Conservation (phyloP, 176 grass and related monocot species). For the Urochloa ruziziensis region DNA sequence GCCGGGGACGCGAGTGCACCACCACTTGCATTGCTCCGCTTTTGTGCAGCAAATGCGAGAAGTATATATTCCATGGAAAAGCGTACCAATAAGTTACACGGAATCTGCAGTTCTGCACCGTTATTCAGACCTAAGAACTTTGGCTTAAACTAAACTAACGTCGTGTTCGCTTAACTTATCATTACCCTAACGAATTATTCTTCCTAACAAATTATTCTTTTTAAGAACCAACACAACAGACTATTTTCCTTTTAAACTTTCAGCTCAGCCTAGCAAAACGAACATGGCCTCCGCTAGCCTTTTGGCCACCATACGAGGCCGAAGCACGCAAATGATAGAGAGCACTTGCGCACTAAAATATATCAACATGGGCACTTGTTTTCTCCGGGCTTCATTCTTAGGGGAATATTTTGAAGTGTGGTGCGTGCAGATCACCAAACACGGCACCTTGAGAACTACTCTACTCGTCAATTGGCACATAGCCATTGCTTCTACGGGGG, state of each 20-base stretch:
- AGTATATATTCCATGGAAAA: neutral
- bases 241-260: too few relatives aligned
- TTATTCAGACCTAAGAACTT: too few relatives aligned
- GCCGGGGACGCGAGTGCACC: neutral
- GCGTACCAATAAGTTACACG: neutral
- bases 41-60: neutral
- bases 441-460: neutral
- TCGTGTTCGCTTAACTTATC: too few relatives aligned
- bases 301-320: neutral
- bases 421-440: neutral
- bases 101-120: neutral
- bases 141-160: neutral
- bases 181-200: too few relatives aligned
- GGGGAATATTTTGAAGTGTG: neutral
- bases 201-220: too few relatives aligned
- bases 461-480: too few relatives aligned
- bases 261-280: too few relatives aligned
- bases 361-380: neutral
- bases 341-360: neutral
- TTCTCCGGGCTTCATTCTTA: neutral
- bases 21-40: neutral
- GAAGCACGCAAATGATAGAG: constrained; percentile 14
- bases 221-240: too few relatives aligned
- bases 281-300: too few relatives aligned
- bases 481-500: neutral